Conservation (phyloP, 2,329 filamentous ascomycete genomes). For the Chrysoporthe cubensis region DNA sequence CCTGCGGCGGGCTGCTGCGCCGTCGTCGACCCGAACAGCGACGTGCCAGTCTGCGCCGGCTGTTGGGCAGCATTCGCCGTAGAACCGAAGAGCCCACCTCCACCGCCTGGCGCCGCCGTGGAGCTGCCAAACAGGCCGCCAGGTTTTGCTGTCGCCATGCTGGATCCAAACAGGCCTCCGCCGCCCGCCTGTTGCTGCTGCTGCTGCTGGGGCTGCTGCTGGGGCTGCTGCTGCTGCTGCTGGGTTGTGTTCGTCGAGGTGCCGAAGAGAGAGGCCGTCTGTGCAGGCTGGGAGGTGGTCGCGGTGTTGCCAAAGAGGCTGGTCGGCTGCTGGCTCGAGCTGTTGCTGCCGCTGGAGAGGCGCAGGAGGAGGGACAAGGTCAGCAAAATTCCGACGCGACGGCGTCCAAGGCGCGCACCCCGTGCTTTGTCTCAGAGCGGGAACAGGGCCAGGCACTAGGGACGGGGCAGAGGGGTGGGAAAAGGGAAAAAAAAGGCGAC, state of each 20-base stretch:
- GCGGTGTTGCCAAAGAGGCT: constrained; percentile 39
- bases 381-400: constrained; percentile 20
- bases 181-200: constrained; percentile 29
- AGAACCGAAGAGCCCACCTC: constrained; percentile 27
- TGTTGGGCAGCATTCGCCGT: constrained; percentile 21
- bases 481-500: constrained; percentile 13
- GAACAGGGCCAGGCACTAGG: neutral
- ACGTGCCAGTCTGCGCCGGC: constrained; percentile 34
- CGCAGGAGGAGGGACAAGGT: neutral
- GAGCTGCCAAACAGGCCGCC: constrained; percentile 30
- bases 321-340: constrained; percentile 39
- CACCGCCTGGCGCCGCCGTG: constrained; percentile 30
- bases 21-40: constrained; percentile 39
- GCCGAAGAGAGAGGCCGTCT: constrained; percentile 38
- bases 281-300: constrained; percentile 21
- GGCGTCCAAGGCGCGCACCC: constrained; percentile 22
- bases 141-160: constrained; percentile 32
- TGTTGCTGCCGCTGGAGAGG: constrained; percentile 35
- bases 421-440: neutral
- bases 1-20: constrained; percentile 30
- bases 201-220: constrained; percentile 34
- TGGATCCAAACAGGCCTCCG: constrained; percentile 24
- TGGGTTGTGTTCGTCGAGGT: constrained; percentile 32
- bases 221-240: constrained; percentile 11
- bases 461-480: neutral